Base-by-base conservation (phyloP, 2,329 filamentous ascomycete species). In the Nannizziopsis barbatae region DNA sequence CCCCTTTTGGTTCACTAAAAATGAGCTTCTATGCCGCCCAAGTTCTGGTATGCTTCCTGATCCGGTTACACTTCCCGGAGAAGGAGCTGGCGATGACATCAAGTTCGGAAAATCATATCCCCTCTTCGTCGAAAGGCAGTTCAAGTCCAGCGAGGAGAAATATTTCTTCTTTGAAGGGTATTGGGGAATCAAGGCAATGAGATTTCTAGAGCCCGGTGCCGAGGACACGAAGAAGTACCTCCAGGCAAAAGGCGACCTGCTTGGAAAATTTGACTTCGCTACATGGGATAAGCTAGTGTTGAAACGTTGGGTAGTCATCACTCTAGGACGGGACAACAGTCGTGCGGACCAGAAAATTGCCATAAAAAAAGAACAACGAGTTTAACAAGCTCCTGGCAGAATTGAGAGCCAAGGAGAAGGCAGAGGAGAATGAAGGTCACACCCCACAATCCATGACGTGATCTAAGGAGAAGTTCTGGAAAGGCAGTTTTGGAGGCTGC, bases 1-100 rank as follows among this genome's bases (percentile, higher is more conserved):
- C 7, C 49, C 51, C 6, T 50, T 38, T 33, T 53, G 51, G 51
- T n/a, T 32, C 12, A 41, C 45, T 6, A 49, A 47, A 27, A 40
- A 39, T 4, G 51, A 49, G 40, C 31, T 51, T 12, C 38, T 53
- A 30, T 53, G 51, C 42, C 41, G 45, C 11, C 9, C 36, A 12
- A 50, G 47, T 15, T 14, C 49, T 14, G 38, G 51, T 18, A 41
- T 53, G 9, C 51, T 53, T 12, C 43, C 43, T 14, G 20, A 31
- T 12, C 18, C 20, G 2, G n/a, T 8, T n/a, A 39, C 35, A 8
- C 33, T 39, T 7, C 2, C 20, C 11, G 35, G 12, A 12, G 11
- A 18, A 1, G 12, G 31, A 11, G 31, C 42, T 27, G 14, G 31
- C 6, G 38, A 17, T 14, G 27, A 27, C 36, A 33, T 15, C 20